phyloP scores from a whole-genome alignment of 164 flowering plant species.

The Saururus chinensis region DNA sequence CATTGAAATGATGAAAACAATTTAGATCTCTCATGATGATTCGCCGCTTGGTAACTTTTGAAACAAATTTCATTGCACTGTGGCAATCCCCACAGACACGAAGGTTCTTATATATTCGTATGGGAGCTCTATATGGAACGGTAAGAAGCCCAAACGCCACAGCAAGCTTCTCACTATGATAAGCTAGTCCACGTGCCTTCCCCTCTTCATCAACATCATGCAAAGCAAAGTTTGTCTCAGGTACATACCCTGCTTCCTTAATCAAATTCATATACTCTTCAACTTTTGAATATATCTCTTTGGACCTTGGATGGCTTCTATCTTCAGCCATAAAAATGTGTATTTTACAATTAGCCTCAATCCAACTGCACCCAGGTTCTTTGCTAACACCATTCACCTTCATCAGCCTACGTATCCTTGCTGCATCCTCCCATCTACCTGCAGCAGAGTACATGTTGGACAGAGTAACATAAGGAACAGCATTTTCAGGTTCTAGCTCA shows the following conservation, averaged over 20 bases:
- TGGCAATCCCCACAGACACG: conserved; percentile 97
- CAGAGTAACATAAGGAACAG: conserved; percentile 61
- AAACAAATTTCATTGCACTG: conserved; percentile 57
- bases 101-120: conserved; percentile 75
- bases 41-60: conserved; percentile 39
- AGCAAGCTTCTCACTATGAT: conserved; percentile 87
- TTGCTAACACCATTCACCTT: conserved; percentile 51
- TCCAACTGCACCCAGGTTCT: conserved; percentile 88
- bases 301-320: conserved; percentile 39
- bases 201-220: conserved; percentile 73
- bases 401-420: conserved; percentile 50
- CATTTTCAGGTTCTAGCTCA: conserved; percentile 53
- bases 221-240: conserved; percentile 59
- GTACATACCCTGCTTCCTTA: conserved; percentile 69
- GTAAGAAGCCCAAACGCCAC: conserved; percentile 66
- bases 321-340: conserved; percentile 71
- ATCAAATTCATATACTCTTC: conserved; percentile 51
- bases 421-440: conserved; percentile 59
- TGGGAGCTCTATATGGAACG: conserved; percentile 41
- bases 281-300: conserved; percentile 53
- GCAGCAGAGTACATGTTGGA: conserved; percentile 70
- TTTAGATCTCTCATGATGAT: conserved; percentile 74
- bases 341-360: conserved; percentile 49
- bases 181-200: conserved; percentile 62
- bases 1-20: conserved; percentile 78